Base-by-base conservation (phyloP, 2,329 filamentous ascomycete genomes). In the Fonsecaea multimorphosa region DNA sequence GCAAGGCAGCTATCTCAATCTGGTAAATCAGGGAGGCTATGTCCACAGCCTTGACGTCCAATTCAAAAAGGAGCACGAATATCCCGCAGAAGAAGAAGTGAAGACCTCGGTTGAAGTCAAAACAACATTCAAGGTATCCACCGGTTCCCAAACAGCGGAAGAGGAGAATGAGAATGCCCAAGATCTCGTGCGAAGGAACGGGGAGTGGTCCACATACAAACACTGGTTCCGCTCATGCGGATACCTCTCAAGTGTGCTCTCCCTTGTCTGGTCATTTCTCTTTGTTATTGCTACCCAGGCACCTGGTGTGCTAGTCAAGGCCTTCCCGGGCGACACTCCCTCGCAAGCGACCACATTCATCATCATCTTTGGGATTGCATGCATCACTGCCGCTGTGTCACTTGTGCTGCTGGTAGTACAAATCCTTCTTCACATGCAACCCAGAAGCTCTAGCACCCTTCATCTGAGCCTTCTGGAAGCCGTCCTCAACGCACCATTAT, bases 361-460 rank as follows among this genome's bases (percentile, higher is more conserved):
- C n/a, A 36, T 56, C 31, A 31, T 64, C 27, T 70, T 65, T 52
- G 64, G 58, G 3, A 46, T 56, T n/a, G 56, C 62, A 27, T 55
- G 31, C 27, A 54, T 36, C 57, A 44, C 29, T 38, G 56, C 57
- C 40, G 16, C 63, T 51, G 46, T 54, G 8, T 32, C 60, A 19
- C 49, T 61, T 24, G 29, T 63, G 16, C 24, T 66, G 46, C 16
- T 62, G 32, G 62, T 58, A 32, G 79, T 78, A 76, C 80, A 83
- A 72, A 76, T 85, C 68, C 81, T 85, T 54, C 81, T 85, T 34
- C 80, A 76, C 2, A 85, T 86, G 81, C 81, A 85, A 2, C 83
- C 83, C 2, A 79, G 78, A 32, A 84, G 83, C n/a, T 83, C 82
- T 3, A 77, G 80, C 61, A 77, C 70, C 51, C 83, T 86, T 64